These are phyloP conservation scores for Fonsecaea monophora DNA, from an alignment of 2,329 filamentous ascomycete species.

Conservation along the genomic window DNA sequence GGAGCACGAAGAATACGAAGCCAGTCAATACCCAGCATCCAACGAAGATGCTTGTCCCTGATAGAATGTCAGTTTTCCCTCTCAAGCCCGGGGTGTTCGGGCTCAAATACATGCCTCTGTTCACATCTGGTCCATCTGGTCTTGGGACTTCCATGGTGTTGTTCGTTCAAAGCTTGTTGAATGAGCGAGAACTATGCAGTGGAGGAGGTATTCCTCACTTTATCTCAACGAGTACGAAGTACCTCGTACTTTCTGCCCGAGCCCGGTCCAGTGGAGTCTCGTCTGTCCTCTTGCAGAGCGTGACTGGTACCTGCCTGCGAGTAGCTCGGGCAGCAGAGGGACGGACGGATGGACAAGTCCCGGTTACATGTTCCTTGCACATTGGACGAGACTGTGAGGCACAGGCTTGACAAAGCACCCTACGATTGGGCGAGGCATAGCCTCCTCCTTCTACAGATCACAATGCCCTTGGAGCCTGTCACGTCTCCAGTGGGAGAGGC, in stretches of 20 bases:
- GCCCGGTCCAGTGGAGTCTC: background rate
- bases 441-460: background rate
- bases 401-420: background rate
- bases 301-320: too few species aligned
- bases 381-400: background rate
- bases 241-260: background rate
- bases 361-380: slow-evolving; percentile 6
- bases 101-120: slow-evolving; percentile 25
- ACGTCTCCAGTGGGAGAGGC: background rate
- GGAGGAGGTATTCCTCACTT: background rate
- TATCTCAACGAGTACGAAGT: background rate
- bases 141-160: slow-evolving; percentile 36
- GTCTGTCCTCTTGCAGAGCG: slow-evolving; percentile 1
- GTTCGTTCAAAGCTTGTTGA: background rate
- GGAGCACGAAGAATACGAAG: slow-evolving; percentile 34
- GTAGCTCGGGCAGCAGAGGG: slow-evolving; percentile 1
- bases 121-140: slow-evolving; percentile 35
- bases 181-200: background rate
- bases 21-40: slow-evolving; percentile 32
- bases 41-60: slow-evolving; percentile 4
- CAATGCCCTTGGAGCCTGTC: background rate
- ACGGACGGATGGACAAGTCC: background rate
- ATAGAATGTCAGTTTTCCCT: background rate
- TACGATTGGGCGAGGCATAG: background rate
- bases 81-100: background rate